Conservation (phyloP, 805 yeast species). For the Yarrowia sp. region DNA sequence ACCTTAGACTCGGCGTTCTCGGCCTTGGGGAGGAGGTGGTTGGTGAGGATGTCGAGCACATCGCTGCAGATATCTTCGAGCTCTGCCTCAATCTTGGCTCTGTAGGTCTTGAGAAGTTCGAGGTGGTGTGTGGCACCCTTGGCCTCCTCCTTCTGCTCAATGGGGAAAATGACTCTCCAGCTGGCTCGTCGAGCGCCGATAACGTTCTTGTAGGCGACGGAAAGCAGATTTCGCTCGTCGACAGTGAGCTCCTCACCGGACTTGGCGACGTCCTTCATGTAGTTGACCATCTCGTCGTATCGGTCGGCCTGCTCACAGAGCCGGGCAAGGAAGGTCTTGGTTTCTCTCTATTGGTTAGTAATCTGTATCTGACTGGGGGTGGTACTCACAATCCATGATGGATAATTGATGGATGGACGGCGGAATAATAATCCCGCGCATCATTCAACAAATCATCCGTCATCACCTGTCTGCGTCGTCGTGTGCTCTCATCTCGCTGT, state of each 20-base stretch:
- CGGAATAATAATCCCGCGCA: no score
- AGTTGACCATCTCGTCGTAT: slow-evolving; percentile 98
- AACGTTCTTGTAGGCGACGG: slow-evolving; percentile 97
- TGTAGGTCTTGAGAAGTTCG: slow-evolving; percentile 86
- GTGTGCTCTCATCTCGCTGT: neutral
- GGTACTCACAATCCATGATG: slow-evolving; percentile 20
- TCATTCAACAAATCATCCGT: no score
- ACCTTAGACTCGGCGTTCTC: slow-evolving; percentile 97
- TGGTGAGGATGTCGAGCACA: slow-evolving; percentile 83
- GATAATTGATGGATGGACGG: neutral
- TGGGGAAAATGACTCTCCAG: slow-evolving; percentile 98
- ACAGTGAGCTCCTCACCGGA: slow-evolving; percentile 94
- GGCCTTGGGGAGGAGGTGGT: slow-evolving; percentile 92
- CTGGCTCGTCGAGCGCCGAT: slow-evolving; percentile 99
- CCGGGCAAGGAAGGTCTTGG: slow-evolving; percentile 94
- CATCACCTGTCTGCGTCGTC: neutral
- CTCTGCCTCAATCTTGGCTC: slow-evolving; percentile 92
- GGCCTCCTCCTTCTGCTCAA: slow-evolving; percentile 97
- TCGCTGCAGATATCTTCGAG: slow-evolving; percentile 93
- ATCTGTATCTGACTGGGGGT: slow-evolving; percentile 1
- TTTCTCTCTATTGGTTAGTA: slow-evolving; percentile 62
- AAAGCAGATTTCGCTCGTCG: slow-evolving; percentile 95
- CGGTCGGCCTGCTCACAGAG: slow-evolving; percentile 99
- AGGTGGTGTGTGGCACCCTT: slow-evolving; percentile 94
- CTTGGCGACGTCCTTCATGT: slow-evolving; percentile 97